Percentiles rank a stretch among this genome's conserved stretches.
Evolutionary conservation across 2,329 filamentous ascomycete species (phyloP).

Genomic region (Capronia epimyces): DNA sequence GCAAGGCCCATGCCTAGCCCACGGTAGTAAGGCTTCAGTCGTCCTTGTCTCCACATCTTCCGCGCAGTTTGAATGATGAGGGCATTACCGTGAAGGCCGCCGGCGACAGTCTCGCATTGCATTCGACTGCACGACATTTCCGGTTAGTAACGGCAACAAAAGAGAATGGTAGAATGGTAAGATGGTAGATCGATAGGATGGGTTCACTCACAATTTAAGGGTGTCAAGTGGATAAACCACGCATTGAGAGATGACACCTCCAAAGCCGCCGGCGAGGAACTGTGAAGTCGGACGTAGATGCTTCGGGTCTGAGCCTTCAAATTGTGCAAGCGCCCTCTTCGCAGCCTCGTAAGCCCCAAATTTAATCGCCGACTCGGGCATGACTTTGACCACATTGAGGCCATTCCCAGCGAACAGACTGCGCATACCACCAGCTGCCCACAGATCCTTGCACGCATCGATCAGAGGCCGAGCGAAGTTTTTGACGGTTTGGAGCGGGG

Average conservation of each 20-base stretch:
- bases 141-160: not conserved
- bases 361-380: slow-evolving; percentile 97
- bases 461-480: slow-evolving; percentile 64
- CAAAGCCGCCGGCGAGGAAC: slow-evolving; percentile 83
- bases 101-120: slow-evolving; percentile 88
- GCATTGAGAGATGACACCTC: slow-evolving; percentile 91
- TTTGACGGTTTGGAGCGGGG: slow-evolving; percentile 58
- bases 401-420: slow-evolving; percentile 96
- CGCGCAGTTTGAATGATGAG: slow-evolving; percentile 75
- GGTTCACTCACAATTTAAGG: slow-evolving; percentile 51
- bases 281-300: slow-evolving; percentile 78
- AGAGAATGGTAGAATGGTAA: not conserved
- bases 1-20: slow-evolving; percentile 89
- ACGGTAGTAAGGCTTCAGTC: slow-evolving; percentile 73
- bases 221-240: slow-evolving; percentile 82
- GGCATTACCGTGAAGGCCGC: slow-evolving; percentile 73
- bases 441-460: slow-evolving; percentile 70
- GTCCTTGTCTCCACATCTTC: slow-evolving; percentile 78
- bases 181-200: not conserved
- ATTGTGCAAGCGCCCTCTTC: slow-evolving; percentile 74
- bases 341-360: slow-evolving; percentile 96
- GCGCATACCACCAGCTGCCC: slow-evolving; percentile 75
- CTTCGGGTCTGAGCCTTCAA: slow-evolving; percentile 79
- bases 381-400: slow-evolving; percentile 93
- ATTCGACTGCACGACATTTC: slow-evolving; percentile 54